phyloP scores from a whole-genome alignment of 2,329 filamentous ascomycete genomes.

The Fusarium phyllophilum region DNA sequence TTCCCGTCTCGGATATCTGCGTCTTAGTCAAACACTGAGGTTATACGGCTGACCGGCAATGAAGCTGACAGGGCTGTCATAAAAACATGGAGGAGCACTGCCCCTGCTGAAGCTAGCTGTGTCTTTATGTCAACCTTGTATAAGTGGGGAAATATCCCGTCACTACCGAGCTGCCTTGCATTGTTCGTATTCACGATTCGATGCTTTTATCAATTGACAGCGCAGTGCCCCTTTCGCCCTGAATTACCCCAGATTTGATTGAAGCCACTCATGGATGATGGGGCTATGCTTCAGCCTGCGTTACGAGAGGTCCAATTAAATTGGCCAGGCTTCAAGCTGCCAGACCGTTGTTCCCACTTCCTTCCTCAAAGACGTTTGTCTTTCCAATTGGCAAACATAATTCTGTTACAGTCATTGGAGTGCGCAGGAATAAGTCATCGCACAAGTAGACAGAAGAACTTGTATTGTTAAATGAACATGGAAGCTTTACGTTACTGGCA shows the following conservation, averaged over 20 bases:
- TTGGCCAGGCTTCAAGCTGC: accelerated
- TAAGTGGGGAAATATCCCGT: neutral
- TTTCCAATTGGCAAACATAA: neutral
- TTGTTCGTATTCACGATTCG: neutral
- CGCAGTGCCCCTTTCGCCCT: neutral
- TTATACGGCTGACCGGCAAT: neutral
- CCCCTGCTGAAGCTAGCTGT: neutral
- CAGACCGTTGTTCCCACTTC: accelerated
- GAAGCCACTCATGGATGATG: neutral
- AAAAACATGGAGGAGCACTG: neutral
- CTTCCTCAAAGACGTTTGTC: accelerated
- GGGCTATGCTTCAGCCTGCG: neutral
- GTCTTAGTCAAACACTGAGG: neutral
- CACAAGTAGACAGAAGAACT: neutral
- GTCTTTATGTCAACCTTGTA: neutral
- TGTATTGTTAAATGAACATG: accelerated
- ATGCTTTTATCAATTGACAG: neutral
- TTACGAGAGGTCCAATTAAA: neutral
- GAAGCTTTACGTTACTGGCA: accelerated
- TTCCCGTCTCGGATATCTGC: neutral
- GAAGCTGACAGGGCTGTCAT: neutral
- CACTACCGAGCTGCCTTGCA: neutral
- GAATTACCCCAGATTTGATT: neutral
- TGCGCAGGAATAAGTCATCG: accelerated
- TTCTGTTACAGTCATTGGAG: accelerated